Percentiles rank a stretch among this genome's conserved stretches.
These are phyloP conservation scores for Alnus glutinosa DNA, from an alignment of 306 rosid genomes.

Conservation along the genomic window DNA sequence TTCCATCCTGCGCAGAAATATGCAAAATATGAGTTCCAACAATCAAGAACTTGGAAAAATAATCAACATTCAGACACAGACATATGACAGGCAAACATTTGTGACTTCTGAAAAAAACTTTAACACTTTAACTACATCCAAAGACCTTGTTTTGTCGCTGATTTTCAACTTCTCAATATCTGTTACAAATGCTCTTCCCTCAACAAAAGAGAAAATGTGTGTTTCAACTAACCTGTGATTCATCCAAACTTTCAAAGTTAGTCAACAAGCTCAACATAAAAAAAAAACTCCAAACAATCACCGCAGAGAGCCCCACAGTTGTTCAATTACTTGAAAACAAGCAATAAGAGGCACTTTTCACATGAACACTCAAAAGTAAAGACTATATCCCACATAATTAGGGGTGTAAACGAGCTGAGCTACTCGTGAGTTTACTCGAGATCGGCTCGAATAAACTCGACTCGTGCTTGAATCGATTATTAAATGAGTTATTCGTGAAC, in stretches of 20 bases:
- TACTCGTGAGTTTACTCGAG: too few species aligned
- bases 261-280: conserved; percentile 27
- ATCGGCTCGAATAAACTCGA: too few species aligned
- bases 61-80: conserved; percentile 25
- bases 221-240: conserved; percentile 92
- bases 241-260: conserved; percentile 38
- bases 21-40: conserved; percentile 19
- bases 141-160: conserved; percentile 76
- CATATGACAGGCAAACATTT: conserved; percentile 53
- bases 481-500: too few species aligned
- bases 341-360: neutral
- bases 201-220: conserved; percentile 92
- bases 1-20: conserved; percentile 70
- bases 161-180: conserved; percentile 89
- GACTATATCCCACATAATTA: neutral
- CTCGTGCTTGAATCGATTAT: too few species aligned
- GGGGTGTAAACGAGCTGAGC: too few species aligned
- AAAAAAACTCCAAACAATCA: neutral
- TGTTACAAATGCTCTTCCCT: conserved; percentile 98
- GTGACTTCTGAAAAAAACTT: conserved; percentile 75
- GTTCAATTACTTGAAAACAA: conserved; percentile 6
- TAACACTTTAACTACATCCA: conserved; percentile 72
- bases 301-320: neutral
- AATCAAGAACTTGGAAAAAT: conserved; percentile 18
- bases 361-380: neutral